Percentiles rank a stretch among this genome's conserved stretches.
These are phyloP conservation scores for Heliamphora pulchella DNA, from an alignment of 179 eudicot species.

Conservation along the genomic window DNA sequence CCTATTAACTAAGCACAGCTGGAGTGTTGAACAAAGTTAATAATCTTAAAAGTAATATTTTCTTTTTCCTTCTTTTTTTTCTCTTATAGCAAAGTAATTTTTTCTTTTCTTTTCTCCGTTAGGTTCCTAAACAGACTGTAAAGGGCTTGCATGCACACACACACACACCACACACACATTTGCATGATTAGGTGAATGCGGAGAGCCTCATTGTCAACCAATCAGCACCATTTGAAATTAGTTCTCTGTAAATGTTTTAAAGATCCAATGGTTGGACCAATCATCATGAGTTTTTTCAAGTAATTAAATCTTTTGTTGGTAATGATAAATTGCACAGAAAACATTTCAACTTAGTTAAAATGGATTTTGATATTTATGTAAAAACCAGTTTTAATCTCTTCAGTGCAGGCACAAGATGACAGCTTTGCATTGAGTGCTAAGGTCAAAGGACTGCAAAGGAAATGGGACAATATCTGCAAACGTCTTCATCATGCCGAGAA, in stretches of 20 bases:
- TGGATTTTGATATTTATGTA: slow-evolving; percentile 9
- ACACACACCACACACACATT: not conserved
- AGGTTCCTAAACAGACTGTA: too few relatives aligned
- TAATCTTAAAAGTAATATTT: too few relatives aligned
- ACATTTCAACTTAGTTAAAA: not conserved
- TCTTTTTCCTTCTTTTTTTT: too few relatives aligned
- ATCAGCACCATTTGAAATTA: not conserved
- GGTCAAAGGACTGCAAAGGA: slow-evolving; percentile 43
- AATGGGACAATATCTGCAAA: slow-evolving; percentile 66
- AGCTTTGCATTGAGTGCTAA: slow-evolving; percentile 36
- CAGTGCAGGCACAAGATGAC: slow-evolving; percentile 88
- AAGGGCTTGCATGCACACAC: not conserved
- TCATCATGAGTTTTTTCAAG: not conserved
- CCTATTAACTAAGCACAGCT: not conserved
- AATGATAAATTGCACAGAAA: not conserved
- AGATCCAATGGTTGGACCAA: not conserved
- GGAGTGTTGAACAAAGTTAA: not conserved
- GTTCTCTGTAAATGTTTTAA: not conserved
- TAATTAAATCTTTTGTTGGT: not conserved
- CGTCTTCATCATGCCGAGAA: slow-evolving; percentile 38
- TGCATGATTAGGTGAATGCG: slow-evolving; percentile 2
- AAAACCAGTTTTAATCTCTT: slow-evolving; percentile 28
- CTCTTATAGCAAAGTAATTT: too few relatives aligned
- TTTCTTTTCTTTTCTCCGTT: too few relatives aligned
- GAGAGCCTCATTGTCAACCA: not conserved